phyloP scores from a whole-genome alignment of 768 basidiomycete genomes.

The Hericium coralloides region DNA sequence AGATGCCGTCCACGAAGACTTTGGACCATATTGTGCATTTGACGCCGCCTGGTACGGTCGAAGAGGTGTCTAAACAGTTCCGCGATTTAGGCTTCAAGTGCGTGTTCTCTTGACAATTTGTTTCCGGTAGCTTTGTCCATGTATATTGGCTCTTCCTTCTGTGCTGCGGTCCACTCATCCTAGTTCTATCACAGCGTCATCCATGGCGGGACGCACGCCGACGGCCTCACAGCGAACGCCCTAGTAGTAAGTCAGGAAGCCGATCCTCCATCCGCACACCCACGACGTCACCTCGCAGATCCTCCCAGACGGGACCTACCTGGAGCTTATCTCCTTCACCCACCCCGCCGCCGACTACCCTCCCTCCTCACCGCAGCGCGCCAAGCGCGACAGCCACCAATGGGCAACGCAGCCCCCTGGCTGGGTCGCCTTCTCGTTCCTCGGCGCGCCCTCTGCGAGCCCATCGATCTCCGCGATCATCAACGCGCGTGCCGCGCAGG shows the following conservation, averaged over 20 bases:
- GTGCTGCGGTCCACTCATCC: no score
- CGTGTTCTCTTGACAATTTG: conserved; percentile 10
- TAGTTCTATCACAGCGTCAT: conserved; percentile 39
- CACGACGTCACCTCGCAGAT: conserved; percentile 26
- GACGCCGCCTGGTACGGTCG: conserved; percentile 52
- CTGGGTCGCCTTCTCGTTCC: conserved; percentile 63
- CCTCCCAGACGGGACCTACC: conserved; percentile 48
- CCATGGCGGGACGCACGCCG: conserved; percentile 56
- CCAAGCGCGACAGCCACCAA: conserved; percentile 33
- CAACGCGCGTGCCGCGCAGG: conserved; percentile 33
- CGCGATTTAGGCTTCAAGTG: conserved; percentile 60
- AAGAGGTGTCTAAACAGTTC: conserved; percentile 42
- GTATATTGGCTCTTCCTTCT: no score
- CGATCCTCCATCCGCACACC: background rate
- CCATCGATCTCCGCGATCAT: conserved; percentile 41
- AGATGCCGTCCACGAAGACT: conserved; percentile 27
- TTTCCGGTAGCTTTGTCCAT: no score
- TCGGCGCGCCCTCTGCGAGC: conserved; percentile 34
- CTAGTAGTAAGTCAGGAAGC: conserved; percentile 39
- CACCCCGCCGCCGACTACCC: conserved; percentile 47
- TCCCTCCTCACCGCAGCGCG: conserved; percentile 35
- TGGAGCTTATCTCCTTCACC: conserved; percentile 64
- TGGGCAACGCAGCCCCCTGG: conserved; percentile 51
- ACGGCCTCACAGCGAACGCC: conserved; percentile 54
- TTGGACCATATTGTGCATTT: conserved; percentile 69